A percentile compares a stretch with the other conserved stretches of the same genome.
phyloP scores from a whole-genome alignment of 805 yeast species.

The Isabelozyma heimii region DNA sequence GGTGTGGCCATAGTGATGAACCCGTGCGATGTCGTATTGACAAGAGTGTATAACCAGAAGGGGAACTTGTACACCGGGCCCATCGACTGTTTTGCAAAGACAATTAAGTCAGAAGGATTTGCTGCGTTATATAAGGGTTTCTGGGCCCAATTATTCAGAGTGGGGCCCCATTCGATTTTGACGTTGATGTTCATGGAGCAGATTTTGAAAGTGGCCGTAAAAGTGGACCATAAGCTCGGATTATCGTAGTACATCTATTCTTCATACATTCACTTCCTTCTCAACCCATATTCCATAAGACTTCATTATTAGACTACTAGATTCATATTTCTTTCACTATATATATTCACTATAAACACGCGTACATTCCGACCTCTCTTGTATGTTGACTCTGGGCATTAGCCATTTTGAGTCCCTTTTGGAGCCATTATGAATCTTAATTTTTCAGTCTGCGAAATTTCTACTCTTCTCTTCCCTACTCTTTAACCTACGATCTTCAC shows the following conservation, averaged over 20 bases:
- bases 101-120: conserved; percentile 79
- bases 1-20: conserved; percentile 96
- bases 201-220: conserved; percentile 61
- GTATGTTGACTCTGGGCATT: no score
- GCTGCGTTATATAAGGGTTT: conserved; percentile 92
- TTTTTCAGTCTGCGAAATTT: not conserved
- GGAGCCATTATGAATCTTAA: no score
- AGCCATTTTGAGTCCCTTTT: no score
- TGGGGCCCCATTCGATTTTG: conserved; percentile 92
- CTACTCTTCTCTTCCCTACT: not conserved
- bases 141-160: conserved; percentile 85
- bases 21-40: conserved; percentile 94
- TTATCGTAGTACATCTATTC: not conserved
- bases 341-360: no score
- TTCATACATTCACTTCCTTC: no score
- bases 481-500: not conserved
- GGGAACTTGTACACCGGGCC: conserved; percentile 86
- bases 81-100: conserved; percentile 82
- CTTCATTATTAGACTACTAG: no score
- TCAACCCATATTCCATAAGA: no score
- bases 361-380: no score
- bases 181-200: conserved; percentile 95
- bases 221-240: conserved; percentile 19
- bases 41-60: conserved; percentile 93
- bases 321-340: no score